Conservation (phyloP, 805 yeast genomes). For the Teunomyces pallodes region DNA sequence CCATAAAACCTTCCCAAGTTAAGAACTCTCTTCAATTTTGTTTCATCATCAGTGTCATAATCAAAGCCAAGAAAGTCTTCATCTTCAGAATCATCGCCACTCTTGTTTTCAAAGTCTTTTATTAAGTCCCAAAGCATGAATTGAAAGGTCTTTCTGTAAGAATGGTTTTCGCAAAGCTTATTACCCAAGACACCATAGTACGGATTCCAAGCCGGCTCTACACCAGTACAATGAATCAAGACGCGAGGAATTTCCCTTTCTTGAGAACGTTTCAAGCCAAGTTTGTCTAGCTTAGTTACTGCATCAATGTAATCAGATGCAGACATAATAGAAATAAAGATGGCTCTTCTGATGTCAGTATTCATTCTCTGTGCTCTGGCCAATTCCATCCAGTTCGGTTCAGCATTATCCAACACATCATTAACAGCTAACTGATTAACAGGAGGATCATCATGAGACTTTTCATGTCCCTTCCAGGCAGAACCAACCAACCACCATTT, state of each 20-base stretch:
- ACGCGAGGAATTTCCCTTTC: constrained; percentile 85
- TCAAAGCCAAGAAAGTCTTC: constrained; percentile 40
- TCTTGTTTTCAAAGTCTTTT: constrained; percentile 59
- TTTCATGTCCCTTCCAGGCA: constrained; percentile 77
- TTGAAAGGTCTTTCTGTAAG: constrained; percentile 79
- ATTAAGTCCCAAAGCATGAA: constrained; percentile 86
- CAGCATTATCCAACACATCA: constrained; percentile 64
- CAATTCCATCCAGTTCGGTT: constrained; percentile 84
- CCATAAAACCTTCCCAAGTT: constrained; percentile 85
- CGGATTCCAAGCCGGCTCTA: constrained; percentile 84
- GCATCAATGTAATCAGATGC: constrained; percentile 92
- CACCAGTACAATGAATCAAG: constrained; percentile 77
- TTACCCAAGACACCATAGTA: constrained; percentile 80
- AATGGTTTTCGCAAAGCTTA: constrained; percentile 72
- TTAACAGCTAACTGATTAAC: constrained; percentile 46
- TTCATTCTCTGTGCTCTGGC: constrained; percentile 91
- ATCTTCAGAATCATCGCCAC: constrained; percentile 41
- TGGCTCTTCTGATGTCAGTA: constrained; percentile 91
- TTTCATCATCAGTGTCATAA: constrained; percentile 48
- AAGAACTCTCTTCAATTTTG: constrained; percentile 55
- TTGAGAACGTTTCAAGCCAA: constrained; percentile 74
- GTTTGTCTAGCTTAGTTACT: constrained; percentile 72
- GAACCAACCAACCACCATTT: constrained; percentile 99
- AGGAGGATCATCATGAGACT: constrained; percentile 13
- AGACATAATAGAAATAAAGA: constrained; percentile 92